A percentile compares a stretch with the other conserved stretches of the same genome.
phyloP scores from a whole-genome alignment of 176 grass and related monocot genomes.

The Phyllostachys edulis region DNA sequence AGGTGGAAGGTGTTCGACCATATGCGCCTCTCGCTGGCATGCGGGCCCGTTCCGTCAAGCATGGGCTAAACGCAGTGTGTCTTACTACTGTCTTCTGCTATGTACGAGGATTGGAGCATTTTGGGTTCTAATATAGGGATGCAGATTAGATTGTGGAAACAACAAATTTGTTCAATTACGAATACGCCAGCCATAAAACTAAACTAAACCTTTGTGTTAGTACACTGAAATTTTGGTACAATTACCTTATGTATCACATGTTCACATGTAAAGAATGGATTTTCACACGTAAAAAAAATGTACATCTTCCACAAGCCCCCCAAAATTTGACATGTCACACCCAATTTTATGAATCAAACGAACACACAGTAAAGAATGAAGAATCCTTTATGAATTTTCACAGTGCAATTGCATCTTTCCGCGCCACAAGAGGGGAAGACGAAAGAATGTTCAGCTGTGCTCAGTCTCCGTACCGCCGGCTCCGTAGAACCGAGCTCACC shows the following conservation, averaged over 20 bases:
- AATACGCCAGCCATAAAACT: neutral
- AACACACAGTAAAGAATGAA: slow-evolving; percentile 4
- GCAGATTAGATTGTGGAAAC: neutral
- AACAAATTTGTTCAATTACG: neutral
- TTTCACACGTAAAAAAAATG: neutral
- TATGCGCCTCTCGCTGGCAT: neutral
- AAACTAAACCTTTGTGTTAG: no score
- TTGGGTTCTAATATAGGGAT: neutral
- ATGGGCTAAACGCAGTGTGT: neutral
- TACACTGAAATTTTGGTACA: neutral
- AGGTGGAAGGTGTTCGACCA: neutral
- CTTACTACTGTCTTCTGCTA: neutral
- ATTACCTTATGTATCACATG: neutral
- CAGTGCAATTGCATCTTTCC: neutral
- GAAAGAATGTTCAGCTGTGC: neutral
- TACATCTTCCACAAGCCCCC: neutral
- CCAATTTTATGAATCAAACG: neutral
- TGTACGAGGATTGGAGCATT: neutral
- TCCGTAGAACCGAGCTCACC: slow-evolving; percentile 42
- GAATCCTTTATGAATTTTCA: slow-evolving; percentile 6
- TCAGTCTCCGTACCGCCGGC: slow-evolving; percentile 44
- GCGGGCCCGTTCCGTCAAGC: neutral
- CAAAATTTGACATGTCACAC: neutral
- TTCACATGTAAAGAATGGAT: neutral
- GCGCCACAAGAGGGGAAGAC: neutral